These are phyloP conservation scores for Malassezia pachydermatis DNA, from an alignment of 1,284 basidiomycete species.

Conservation along the genomic window DNA sequence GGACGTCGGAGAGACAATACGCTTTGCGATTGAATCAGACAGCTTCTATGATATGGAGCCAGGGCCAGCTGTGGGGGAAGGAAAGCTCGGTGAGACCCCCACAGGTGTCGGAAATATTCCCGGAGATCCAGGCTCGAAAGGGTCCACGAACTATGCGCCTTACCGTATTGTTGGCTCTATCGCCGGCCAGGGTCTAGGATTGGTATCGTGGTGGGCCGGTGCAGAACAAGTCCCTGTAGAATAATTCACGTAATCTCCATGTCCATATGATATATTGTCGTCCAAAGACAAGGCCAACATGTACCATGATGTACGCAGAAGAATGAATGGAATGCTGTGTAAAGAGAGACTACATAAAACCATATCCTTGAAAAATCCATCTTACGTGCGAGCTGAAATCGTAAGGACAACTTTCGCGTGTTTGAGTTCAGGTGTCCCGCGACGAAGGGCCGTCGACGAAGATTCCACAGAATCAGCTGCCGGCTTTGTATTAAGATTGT, in stretches of 20 bases:
- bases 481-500: too few species aligned
- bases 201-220: conserved; percentile 54
- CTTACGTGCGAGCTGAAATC: neutral
- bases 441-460: too few species aligned
- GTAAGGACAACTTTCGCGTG: conserved; percentile 12
- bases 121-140: conserved; percentile 61
- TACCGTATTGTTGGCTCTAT: conserved; percentile 63
- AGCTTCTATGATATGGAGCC: conserved; percentile 86
- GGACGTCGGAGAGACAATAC: conserved; percentile 69
- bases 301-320: too few species aligned
- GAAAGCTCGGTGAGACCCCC: conserved; percentile 25
- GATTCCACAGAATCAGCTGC: too few species aligned
- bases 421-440: neutral
- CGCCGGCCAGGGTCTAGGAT: conserved; percentile 73
- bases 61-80: conserved; percentile 54
- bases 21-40: conserved; percentile 74
- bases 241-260: too few species aligned
- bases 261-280: too few species aligned
- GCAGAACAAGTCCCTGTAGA: conserved; percentile 40
- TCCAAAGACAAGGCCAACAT: too few species aligned
- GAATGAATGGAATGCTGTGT: too few species aligned
- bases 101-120: conserved; percentile 47
- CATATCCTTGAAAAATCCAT: too few species aligned
- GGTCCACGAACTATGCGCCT: conserved; percentile 32
- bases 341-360: too few species aligned